phyloP scores from a whole-genome alignment of 208 protist species.

The Lotmaria passim region DNA sequence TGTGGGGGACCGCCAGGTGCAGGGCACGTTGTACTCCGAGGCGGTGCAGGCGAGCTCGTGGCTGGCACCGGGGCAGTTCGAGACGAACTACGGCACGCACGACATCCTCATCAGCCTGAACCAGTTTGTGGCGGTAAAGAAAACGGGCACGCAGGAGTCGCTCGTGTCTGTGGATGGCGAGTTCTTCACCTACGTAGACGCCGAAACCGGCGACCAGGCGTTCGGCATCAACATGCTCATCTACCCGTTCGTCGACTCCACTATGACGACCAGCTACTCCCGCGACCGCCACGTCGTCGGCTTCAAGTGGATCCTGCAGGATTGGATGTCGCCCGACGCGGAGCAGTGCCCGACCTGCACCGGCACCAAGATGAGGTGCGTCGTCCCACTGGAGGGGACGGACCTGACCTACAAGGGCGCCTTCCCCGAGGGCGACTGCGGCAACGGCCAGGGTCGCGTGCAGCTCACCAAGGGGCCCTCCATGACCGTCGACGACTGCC shows the following conservation, averaged over 20 bases:
- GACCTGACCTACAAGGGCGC: slow-evolving; percentile 52
- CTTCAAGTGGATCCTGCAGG: slow-evolving; percentile 79
- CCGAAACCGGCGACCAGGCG: slow-evolving; percentile 52
- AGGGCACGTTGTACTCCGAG: slow-evolving; percentile 75
- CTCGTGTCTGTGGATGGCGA: slow-evolving; percentile 74
- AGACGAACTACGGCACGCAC: slow-evolving; percentile 51
- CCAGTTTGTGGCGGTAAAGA: slow-evolving; percentile 59
- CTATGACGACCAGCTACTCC: slow-evolving; percentile 64
- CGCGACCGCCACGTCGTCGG: slow-evolving; percentile 74
- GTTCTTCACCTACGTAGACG: slow-evolving; percentile 69
- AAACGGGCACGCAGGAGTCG: slow-evolving; percentile 27
- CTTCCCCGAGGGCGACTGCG: slow-evolving; percentile 77
- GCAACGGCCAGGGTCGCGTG: slow-evolving; percentile 47
- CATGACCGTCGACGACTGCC: slow-evolving; percentile 49
- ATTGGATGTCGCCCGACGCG: slow-evolving; percentile 52
- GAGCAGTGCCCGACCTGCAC: slow-evolving; percentile 78
- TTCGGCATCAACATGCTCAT: slow-evolving; percentile 87
- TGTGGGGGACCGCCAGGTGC: slow-evolving; percentile 48
- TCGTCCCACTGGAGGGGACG: slow-evolving; percentile 29
- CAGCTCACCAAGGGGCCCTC: slow-evolving; percentile 73
- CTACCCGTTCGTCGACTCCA: slow-evolving; percentile 64
- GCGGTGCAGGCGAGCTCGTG: slow-evolving; percentile 70
- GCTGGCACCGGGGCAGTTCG: slow-evolving; percentile 57
- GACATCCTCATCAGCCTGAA: slow-evolving; percentile 68
- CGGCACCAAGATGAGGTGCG: slow-evolving; percentile 57